Conservation (phyloP, 805 yeast genomes). For the Huiozyma naganishii region DNA sequence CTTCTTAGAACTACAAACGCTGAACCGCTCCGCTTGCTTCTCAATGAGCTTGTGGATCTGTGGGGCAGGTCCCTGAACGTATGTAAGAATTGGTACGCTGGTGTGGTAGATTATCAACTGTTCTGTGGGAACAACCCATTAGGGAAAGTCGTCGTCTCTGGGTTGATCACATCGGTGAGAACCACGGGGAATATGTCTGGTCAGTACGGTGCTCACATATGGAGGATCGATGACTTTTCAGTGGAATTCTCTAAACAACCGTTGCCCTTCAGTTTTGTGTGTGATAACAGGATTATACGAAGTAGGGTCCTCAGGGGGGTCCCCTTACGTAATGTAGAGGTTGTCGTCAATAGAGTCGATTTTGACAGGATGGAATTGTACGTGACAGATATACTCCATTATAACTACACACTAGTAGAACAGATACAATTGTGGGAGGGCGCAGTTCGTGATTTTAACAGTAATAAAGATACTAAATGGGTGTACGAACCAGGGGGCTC, state of each 20-base stretch:
- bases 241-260: not conserved
- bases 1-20: not conserved
- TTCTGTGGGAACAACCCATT: slow-evolving; percentile 37
- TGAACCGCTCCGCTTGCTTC: not conserved
- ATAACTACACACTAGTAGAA: not conserved
- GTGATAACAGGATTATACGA: not conserved
- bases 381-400: not conserved
- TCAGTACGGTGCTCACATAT: slow-evolving; percentile 5
- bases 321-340: not conserved
- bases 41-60: not conserved
- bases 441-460: not conserved
- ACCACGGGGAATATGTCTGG: slow-evolving; percentile 9
- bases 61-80: not conserved
- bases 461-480: not conserved
- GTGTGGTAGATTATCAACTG: slow-evolving; percentile 1
- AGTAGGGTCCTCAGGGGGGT: not conserved
- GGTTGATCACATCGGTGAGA: slow-evolving; percentile 26
- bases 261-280: not conserved
- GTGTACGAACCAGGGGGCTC: not conserved
- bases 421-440: slow-evolving; percentile 2
- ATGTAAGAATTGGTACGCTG: not conserved
- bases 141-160: slow-evolving; percentile 26
- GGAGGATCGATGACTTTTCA: slow-evolving; percentile 2
- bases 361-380: not conserved
- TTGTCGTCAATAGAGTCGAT: not conserved